phyloP scores from a whole-genome alignment of 106 monocot genomes.

The Dioscorea alata region DNA sequence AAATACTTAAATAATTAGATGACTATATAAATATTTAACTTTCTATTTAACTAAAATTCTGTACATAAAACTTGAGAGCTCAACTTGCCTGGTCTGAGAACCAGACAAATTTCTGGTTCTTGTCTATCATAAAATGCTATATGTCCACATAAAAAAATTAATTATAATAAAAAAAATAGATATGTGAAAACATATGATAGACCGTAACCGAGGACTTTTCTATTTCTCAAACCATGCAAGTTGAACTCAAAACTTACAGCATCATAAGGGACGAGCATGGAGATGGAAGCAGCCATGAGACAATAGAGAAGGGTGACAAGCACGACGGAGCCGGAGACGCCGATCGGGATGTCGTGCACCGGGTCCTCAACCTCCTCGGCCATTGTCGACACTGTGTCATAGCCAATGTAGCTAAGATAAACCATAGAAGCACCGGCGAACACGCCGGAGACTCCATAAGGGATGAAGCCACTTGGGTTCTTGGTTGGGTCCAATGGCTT shows the following conservation, averaged over 20 bases:
- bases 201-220: too few species aligned
- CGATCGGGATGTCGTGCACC: slow-evolving; percentile 73
- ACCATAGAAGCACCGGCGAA: slow-evolving; percentile 82
- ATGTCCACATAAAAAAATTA: too few species aligned
- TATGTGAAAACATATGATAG: too few species aligned
- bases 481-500: slow-evolving; percentile 38
- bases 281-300: slow-evolving; percentile 86
- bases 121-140: too few species aligned
- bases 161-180: too few species aligned
- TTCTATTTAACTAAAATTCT: too few species aligned
- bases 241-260: slow-evolving; percentile 38
- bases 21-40: too few species aligned
- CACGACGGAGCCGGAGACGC: slow-evolving; percentile 79
- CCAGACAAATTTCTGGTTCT: too few species aligned
- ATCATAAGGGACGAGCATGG: slow-evolving; percentile 88
- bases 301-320: slow-evolving; percentile 85
- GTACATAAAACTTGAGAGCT: too few species aligned
- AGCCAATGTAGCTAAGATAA: slow-evolving; percentile 94
- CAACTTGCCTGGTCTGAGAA: too few species aligned
- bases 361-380: slow-evolving; percentile 89
- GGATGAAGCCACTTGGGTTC: slow-evolving; percentile 63
- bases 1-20: too few species aligned
- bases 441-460: slow-evolving; percentile 60
- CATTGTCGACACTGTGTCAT: slow-evolving; percentile 99
- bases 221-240: too few species aligned